Percentiles rank a stretch among this genome's conserved stretches.
Conservation (phyloP, 2,329 filamentous ascomycete species). For the Epichloe bromicola region DNA sequence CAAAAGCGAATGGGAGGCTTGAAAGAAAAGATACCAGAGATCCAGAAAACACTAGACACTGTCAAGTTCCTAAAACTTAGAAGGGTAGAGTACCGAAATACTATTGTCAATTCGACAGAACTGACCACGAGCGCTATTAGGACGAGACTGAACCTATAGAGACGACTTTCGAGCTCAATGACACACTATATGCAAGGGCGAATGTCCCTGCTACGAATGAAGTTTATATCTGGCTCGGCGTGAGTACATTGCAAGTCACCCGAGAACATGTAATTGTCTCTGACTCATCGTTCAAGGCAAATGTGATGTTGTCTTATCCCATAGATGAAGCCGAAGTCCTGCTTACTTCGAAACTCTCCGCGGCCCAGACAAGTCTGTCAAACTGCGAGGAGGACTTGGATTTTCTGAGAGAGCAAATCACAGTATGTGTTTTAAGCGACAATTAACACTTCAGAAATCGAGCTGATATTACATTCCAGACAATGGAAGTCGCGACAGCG, state of each 20-base stretch:
- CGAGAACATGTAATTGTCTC: not conserved
- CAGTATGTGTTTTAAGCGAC: conserved; percentile 42
- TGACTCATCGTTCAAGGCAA: conserved; percentile 45
- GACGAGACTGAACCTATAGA: conserved; percentile 58
- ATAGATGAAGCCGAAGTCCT: conserved; percentile 75
- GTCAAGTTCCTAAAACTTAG: conserved; percentile 72
- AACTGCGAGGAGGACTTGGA: conserved; percentile 95
- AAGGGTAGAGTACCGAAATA: conserved; percentile 37
- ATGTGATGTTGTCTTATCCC: conserved; percentile 94
- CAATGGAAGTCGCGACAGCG: conserved; percentile 90
- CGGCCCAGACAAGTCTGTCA: conserved; percentile 65
- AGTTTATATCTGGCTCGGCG: conserved; percentile 94
- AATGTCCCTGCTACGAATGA: conserved; percentile 72
- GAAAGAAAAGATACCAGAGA: conserved; percentile 92
- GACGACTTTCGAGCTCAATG: conserved; percentile 91
- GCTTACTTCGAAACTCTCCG: conserved; percentile 61
- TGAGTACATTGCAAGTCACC: conserved; percentile 22
- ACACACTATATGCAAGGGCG: conserved; percentile 86
- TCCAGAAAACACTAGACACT: conserved; percentile 87
- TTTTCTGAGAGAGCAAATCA: conserved; percentile 92
- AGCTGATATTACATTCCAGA: conserved; percentile 36
- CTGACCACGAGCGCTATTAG: conserved; percentile 14
- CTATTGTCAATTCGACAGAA: not conserved
- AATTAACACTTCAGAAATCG: conserved; percentile 1
- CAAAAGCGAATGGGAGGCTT: conserved; percentile 70